Evolutionary conservation across 768 basidiomycete species (phyloP), one percentile per base, ranked within the genome.

Genomic region (Amanita exitialis): DNA sequence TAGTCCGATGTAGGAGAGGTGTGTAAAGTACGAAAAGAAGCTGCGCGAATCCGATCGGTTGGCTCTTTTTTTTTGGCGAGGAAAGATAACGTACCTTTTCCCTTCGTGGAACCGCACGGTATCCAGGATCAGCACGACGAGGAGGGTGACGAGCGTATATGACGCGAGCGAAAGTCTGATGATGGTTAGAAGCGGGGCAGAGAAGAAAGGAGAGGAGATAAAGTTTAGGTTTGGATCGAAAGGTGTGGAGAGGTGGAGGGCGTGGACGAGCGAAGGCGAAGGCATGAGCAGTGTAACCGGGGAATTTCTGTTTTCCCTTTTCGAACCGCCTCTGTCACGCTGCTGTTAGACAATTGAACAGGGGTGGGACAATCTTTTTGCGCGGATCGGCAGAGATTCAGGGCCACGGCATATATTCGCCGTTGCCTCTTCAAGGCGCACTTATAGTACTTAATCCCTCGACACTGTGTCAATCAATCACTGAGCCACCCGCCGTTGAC

Each of bases 1-100:
- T 1, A 84, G 57, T 0, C 85, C 85, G 34, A 78, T 76, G 52
- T 78, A 83, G 0, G 79, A 73, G 1, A 86, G 70, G 52, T 77
- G 57, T 0, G 83, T 86, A 61, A 86, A 85, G 64, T 79, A 86
- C 6, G 77, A 75, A 56, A 82, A 73, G 66, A 67, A 82, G 16
- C 83, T 84, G 59, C 43, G 3, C 30, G 47, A 36, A 6, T 28
- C 51, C 15, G 2, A 21, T 25, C 9, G 21, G 36, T 35, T 34
- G 27, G 36, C 10, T 12, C 36, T 25, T 36, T 28, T 10, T 36
- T 39, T 21, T 43, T 35, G 12, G 7, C n/a, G n/a, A n/a, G n/a
- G n/a, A n/a, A n/a, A n/a, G 18, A 16, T 42, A 23, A 44, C 52
- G 49, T 21, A 73, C 66, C 57, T 64, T 44, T 66, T 35, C 47